Conservation (phyloP, 768 basidiomycete genomes). For the Lactarius hatsudake region DNA sequence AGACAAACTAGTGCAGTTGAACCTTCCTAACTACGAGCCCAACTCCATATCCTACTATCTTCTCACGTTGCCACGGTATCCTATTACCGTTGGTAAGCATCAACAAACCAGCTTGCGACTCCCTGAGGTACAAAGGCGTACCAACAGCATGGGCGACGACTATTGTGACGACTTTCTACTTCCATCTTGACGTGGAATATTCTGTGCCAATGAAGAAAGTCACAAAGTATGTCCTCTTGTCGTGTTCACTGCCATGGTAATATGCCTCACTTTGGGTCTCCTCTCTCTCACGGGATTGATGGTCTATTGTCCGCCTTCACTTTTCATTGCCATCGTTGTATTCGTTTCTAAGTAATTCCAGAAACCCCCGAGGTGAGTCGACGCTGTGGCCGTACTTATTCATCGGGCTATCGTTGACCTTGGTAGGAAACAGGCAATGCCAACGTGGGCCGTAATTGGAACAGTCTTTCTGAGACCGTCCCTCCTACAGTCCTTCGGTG, state of each 20-base stretch:
- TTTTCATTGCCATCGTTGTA: conserved; percentile 34
- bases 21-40: neutral
- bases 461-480: conserved; percentile 35
- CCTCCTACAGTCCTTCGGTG: neutral
- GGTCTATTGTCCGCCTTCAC: conserved; percentile 30
- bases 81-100: neutral
- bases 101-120: neutral
- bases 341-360: conserved; percentile 32
- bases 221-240: neutral
- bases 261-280: conserved; percentile 34
- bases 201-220: neutral
- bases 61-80: neutral
- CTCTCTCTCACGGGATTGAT: conserved; percentile 26
- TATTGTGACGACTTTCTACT: neutral
- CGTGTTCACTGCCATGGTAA: conserved; percentile 34
- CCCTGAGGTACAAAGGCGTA: neutral
- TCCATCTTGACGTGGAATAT: neutral
- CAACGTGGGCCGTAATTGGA: conserved; percentile 39
- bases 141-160: neutral
- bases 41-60: neutral
- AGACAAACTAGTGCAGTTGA: neutral
- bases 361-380: neutral
- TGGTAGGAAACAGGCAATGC: conserved; percentile 36
- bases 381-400: neutral
- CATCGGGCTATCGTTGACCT: conserved; percentile 31